Evolutionary conservation across 2,329 filamentous ascomycete species (phyloP), one percentile per base, ranked within the genome.

Genomic region (Sclerotinia borealis): DNA sequence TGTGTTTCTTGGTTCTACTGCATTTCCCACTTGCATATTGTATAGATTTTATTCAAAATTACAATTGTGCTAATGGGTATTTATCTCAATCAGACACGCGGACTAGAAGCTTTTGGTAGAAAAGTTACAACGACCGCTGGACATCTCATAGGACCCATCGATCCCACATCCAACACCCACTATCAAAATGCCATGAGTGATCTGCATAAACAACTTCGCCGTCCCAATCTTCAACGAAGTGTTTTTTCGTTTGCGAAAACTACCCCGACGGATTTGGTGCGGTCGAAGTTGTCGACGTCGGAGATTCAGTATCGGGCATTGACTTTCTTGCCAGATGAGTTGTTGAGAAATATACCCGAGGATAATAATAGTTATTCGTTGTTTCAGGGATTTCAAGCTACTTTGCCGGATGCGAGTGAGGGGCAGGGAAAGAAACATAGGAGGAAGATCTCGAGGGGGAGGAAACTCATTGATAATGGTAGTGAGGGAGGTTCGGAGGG

Each of bases 221-320:
- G 90, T 60, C 95, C 95, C 6, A 84, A 83, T 63, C 83, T 96
- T 49, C 95, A 98, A 78, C 88, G 92, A 72, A 91, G 88, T 75
- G 88, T 99, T 75, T 96, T 98, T 76, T 90, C 92, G 66, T 89
- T 98, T 78, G 88, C 93, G 59, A 89, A 89, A 77, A 93, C 93
- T 13, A 92, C 91, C 2, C 95, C 95, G n/a, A 91, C 92, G 68
- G 93, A 99, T 74, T 82, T 99, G 59, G 91, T 98, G 70, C 91
- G 95, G 70, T 93, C 91, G 65, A 93, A 90, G 74, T 87, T 99
- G 71, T 97, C 92, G 48, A 90, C 91, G 25, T 82, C 86, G 68
- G 95, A 99, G 79, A 98, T 98, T 71, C 92, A 96, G 77, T 93
- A 96, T 71, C 90, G 95, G 69, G 95, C 95, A 54, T 79, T 98